Percentiles rank a stretch among this genome's conserved stretches.
phyloP scores from a whole-genome alignment of 2,329 filamentous ascomycete genomes.

The Colletotrichum limetticola region DNA sequence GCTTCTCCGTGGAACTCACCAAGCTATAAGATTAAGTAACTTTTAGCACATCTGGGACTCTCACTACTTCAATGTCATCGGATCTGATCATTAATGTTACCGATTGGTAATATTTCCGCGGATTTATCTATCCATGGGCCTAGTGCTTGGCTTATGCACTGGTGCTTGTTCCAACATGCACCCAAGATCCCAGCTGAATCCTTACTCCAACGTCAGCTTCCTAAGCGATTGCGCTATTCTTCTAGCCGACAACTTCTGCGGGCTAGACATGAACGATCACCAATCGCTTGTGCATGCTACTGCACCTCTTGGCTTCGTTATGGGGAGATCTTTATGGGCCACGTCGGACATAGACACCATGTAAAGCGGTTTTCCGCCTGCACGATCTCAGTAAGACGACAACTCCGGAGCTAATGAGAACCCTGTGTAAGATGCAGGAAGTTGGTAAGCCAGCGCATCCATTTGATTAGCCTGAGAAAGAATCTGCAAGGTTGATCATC shows the following conservation, averaged over 20 bases:
- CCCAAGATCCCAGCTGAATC: neutral
- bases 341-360: neutral
- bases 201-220: neutral
- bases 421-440: neutral
- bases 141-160: neutral
- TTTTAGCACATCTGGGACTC: neutral
- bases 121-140: neutral
- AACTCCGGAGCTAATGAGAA: neutral
- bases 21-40: neutral
- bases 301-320: neutral
- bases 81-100: neutral
- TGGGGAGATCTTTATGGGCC: neutral
- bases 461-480: too few relatives aligned
- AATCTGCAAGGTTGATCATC: too few relatives aligned
- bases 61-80: neutral
- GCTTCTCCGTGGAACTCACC: neutral
- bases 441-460: neutral
- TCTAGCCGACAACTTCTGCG: neutral
- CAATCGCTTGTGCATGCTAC: neutral
- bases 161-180: neutral
- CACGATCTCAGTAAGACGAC: neutral
- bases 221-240: neutral
- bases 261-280: neutral
- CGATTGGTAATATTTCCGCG: neutral
- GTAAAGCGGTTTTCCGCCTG: neutral